These are phyloP conservation scores for Podaxis sp. DNA, from an alignment of 768 basidiomycete species.

Conservation along the genomic window DNA sequence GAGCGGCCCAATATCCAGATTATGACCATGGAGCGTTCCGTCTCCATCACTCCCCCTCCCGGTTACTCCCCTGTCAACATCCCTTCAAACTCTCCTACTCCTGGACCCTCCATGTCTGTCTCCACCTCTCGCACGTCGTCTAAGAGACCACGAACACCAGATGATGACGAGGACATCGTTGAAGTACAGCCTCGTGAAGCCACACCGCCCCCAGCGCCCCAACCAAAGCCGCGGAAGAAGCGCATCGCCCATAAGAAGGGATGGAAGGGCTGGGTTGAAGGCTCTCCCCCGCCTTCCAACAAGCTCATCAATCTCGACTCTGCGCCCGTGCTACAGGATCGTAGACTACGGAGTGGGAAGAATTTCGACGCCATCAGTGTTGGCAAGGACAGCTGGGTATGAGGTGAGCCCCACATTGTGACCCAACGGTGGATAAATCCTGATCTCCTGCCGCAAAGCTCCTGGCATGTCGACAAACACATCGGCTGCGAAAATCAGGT, in stretches of 20 bases:
- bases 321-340: conserved; percentile 67
- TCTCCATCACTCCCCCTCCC: conserved; percentile 76
- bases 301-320: conserved; percentile 82
- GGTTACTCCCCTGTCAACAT: conserved; percentile 38
- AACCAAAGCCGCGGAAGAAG: conserved; percentile 48
- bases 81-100: conserved; percentile 69
- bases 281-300: conserved; percentile 75
- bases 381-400: conserved; percentile 80
- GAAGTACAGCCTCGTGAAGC: conserved; percentile 22
- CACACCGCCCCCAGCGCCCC: conserved; percentile 22
- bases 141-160: conserved; percentile 76
- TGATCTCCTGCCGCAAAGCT: conserved; percentile 32
- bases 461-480: conserved; percentile 20
- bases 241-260: conserved; percentile 73
- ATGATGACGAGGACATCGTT: conserved; percentile 50
- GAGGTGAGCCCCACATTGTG: conserved; percentile 36
- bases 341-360: conserved; percentile 82
- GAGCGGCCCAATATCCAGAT: conserved; percentile 75
- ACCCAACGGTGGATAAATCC: conserved; percentile 43
- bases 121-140: conserved; percentile 76
- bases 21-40: conserved; percentile 64
- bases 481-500: conserved; percentile 27
- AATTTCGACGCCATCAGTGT: conserved; percentile 80
- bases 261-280: conserved; percentile 92
- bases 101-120: conserved; percentile 73